Base-by-base conservation (phyloP, 2,329 filamentous ascomycete genomes). In the Epichloe brachyelytri region DNA sequence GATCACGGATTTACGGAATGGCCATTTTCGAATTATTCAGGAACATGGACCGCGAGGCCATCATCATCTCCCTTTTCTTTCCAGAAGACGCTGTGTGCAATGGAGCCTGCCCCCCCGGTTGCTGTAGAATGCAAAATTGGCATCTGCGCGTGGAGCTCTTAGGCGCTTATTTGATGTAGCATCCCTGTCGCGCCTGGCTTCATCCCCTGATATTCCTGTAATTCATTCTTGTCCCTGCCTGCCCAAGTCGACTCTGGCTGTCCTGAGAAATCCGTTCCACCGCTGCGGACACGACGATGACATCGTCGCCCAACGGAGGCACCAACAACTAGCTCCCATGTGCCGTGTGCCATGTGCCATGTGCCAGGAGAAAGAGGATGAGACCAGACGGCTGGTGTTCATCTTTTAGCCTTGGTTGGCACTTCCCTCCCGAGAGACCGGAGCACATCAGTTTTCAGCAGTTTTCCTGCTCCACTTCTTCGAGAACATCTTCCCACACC, bases 401-500 rank as follows among this genome's bases (percentile, higher is more conserved):
- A 30, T 30, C 26, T 30, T 26, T 11, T 30, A 30, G 26, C 8
- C 26, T 30, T 30, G 26, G 26, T 30, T 30, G 26, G 26, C 26
- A 30, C 26, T 30, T 30, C 26, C 26, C 26, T 8, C 26, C 26
- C 8, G 8, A 30, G 26, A 30, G 26, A 10, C 10, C 26, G 4
- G 33, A 14, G 17, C 30, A 36, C 44, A 46, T 12, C 39, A 19
- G 8, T 19, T 40, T 40, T 11, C 39, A 50, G 33, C 26, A 38
- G 22, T 40, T 20, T 22, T 19, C 50, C 49, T 30, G 51, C 51
- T 51, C 62, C 62, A 64, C 61, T 63, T 55, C 60, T 63, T 64
- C 62, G 55, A 63, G 62, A 64, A 64, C 57, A 56, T 54, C 53
- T 37, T 56, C 43, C 54, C 55, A 60, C 57, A 57, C 53, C 55